phyloP scores from a whole-genome alignment of 345 rosid genomes.

The Eutrema japonicum region DNA sequence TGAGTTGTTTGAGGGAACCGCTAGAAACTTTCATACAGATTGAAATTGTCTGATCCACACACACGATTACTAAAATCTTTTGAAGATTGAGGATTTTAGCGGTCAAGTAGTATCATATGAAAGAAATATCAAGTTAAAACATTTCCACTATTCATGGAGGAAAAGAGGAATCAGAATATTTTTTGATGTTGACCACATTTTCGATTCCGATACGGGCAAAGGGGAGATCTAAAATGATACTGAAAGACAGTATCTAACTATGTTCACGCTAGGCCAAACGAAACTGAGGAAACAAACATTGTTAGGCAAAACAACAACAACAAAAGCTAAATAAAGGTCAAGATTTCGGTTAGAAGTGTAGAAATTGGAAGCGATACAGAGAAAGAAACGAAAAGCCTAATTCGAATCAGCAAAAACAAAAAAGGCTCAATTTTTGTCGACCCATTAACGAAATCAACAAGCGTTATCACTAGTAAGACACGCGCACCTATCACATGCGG shows the following conservation, averaged over 20 bases:
- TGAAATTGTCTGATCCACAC: background rate
- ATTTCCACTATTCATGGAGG: background rate
- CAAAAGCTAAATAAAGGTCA: background rate
- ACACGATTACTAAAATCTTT: background rate
- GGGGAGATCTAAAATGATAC: background rate
- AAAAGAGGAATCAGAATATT: conserved; percentile 30
- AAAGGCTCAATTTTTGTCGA: background rate
- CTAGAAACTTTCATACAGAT: background rate
- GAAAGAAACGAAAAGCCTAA: background rate
- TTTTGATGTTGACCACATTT: conserved; percentile 2
- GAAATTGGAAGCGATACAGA: background rate
- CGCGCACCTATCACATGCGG: conserved; percentile 28
- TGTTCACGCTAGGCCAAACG: background rate
- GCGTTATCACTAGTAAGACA: background rate
- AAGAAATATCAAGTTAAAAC: background rate
- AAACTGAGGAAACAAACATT: background rate
- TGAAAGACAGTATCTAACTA: conserved; percentile 5
- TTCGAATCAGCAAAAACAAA: conserved; percentile 10
- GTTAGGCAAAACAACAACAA: background rate
- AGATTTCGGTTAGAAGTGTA: background rate
- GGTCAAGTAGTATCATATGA: conserved; percentile 8
- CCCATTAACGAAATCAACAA: conserved; percentile 11
- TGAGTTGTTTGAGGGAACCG: background rate
- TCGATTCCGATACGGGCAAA: background rate
- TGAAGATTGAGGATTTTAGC: background rate